phyloP scores from a whole-genome alignment of 225 moss, liverwort and hornwort species.

The Pleurozium schreberi region DNA sequence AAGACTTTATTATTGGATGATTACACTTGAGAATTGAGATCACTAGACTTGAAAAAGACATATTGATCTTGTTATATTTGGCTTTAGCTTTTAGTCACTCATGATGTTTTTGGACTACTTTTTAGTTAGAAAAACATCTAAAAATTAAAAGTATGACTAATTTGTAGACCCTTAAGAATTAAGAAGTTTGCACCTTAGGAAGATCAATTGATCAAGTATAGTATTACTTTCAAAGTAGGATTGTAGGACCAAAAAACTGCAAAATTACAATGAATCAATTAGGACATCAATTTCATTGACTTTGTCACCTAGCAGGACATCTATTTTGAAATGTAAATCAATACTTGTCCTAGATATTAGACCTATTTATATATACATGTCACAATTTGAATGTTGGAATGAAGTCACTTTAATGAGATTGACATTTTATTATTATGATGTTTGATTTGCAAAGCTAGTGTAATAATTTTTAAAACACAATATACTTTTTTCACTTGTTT shows the following conservation, averaged over 20 bases:
- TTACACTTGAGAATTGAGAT: background rate
- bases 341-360: background rate
- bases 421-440: background rate
- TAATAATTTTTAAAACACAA: background rate
- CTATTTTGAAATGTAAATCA: fast-evolving
- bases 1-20: background rate
- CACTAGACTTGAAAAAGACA: background rate
- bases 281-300: background rate
- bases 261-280: background rate
- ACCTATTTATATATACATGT: background rate
- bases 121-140: background rate
- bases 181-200: background rate
- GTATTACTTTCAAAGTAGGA: background rate
- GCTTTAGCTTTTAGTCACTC: background rate
- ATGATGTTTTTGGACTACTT: background rate
- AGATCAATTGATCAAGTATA: background rate
- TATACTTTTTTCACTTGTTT: background rate
- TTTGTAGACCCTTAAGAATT: background rate
- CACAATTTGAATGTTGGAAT: background rate
- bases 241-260: background rate
- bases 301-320: background rate
- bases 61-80: background rate
- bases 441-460: background rate
- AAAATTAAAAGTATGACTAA: background rate
- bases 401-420: fast-evolving